Evolutionary conservation across 768 basidiomycete genomes (phyloP).

Genomic region (Infundibulicybe gibba): DNA sequence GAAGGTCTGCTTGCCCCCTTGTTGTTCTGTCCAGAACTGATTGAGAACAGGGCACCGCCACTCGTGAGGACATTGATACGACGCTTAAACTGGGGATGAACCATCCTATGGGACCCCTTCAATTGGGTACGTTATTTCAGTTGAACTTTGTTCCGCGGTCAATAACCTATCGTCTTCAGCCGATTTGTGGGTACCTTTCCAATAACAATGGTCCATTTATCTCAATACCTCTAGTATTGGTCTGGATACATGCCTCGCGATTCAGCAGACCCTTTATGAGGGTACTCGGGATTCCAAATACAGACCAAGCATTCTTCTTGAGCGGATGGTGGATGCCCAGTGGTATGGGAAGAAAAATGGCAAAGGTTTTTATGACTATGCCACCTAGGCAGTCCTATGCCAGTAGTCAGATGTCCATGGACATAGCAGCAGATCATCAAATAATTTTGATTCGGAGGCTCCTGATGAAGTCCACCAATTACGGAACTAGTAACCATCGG

Average conservation of each 20-base stretch:
- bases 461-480: no score
- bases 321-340: slow-evolving; percentile 95
- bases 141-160: not conserved
- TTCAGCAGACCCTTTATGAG: slow-evolving; percentile 84
- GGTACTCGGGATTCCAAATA: slow-evolving; percentile 96
- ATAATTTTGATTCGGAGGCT: no score
- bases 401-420: no score
- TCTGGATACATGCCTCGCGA: slow-evolving; percentile 94
- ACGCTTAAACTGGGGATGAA: slow-evolving; percentile 93
- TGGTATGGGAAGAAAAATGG: slow-evolving; percentile 94
- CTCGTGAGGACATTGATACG: slow-evolving; percentile 92
- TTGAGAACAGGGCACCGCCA: slow-evolving; percentile 72
- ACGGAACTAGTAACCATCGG: slow-evolving; percentile 15
- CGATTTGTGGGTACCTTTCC: slow-evolving; percentile 45
- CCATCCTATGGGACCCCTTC: slow-evolving; percentile 92
- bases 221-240: slow-evolving; percentile 64
- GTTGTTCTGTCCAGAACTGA: not conserved
- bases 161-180: slow-evolving; percentile 26
- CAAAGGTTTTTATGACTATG: slow-evolving; percentile 93
- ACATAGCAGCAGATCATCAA: no score
- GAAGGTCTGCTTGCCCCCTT: slow-evolving; percentile 44
- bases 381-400: slow-evolving; percentile 9
- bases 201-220: not conserved
- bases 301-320: slow-evolving; percentile 83
- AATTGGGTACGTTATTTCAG: slow-evolving; percentile 53